Conservation (phyloP, 2,329 filamentous ascomycete genomes). For the Apiospora hydei region DNA sequence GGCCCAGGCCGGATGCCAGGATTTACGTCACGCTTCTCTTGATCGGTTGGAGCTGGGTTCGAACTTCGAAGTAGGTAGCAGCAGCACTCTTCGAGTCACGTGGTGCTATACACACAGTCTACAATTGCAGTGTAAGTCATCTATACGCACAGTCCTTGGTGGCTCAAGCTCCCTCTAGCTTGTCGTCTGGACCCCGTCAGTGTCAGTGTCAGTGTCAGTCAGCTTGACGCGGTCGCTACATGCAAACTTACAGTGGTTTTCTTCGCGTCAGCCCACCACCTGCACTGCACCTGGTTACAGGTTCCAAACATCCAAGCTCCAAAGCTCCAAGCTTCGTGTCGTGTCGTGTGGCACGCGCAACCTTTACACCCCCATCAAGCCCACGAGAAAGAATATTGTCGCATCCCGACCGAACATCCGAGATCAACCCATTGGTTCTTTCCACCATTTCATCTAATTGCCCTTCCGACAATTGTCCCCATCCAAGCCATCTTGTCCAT, state of each 20-base stretch:
- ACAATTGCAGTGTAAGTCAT: neutral
- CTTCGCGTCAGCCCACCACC: constrained; percentile 4
- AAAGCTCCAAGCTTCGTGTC: neutral
- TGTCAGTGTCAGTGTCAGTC: neutral
- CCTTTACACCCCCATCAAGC: neutral
- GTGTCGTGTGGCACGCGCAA: neutral
- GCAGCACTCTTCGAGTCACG: neutral
- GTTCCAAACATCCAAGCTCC: neutral
- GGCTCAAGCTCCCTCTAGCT: constrained; percentile 20
- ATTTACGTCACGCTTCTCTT: constrained; percentile 10
- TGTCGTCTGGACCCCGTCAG: constrained; percentile 10
- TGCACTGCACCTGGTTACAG: neutral
- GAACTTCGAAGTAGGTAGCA: neutral
- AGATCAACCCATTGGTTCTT: constrained; percentile 18
- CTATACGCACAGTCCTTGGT: neutral
- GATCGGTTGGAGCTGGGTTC: no score
- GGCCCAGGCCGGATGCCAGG: neutral
- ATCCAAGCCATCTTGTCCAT: neutral
- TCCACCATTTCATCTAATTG: neutral
- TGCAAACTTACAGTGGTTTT: constrained; percentile 10
- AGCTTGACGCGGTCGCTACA: constrained; percentile 22
- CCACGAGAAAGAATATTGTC: neutral
- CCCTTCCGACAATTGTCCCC: neutral
- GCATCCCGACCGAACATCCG: constrained; percentile 6
- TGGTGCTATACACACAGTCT: neutral